phyloP scores from a whole-genome alignment of 2,329 filamentous ascomycete genomes.

The Penicillium brevicompactum region DNA sequence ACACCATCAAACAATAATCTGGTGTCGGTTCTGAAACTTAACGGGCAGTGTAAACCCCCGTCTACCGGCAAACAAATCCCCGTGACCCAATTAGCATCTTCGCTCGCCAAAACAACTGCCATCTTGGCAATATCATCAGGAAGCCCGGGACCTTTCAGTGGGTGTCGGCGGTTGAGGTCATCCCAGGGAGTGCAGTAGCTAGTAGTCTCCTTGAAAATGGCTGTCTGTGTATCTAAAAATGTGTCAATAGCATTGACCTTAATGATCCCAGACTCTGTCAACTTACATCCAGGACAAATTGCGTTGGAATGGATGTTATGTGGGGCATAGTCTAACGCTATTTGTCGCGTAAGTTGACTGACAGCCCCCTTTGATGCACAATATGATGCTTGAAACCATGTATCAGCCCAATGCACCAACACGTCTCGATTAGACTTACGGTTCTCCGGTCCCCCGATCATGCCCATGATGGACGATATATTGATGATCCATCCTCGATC shows the following conservation, averaged over 20 bases:
- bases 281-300: slow-evolving; percentile 54
- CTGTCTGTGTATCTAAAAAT: slow-evolving; percentile 27
- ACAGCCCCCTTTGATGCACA: slow-evolving; percentile 55
- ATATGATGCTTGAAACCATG: slow-evolving; percentile 38
- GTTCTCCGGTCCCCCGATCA: slow-evolving; percentile 27
- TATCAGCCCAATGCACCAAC: not conserved
- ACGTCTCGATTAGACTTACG: slow-evolving; percentile 14
- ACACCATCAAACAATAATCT: too few relatives aligned
- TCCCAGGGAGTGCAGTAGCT: slow-evolving; percentile 18
- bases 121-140: slow-evolving; percentile 27
- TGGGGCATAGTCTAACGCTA: slow-evolving; percentile 54
- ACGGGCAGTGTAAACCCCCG: slow-evolving; percentile 46
- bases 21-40: slow-evolving; percentile 1
- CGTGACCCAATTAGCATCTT: slow-evolving; percentile 51
- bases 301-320: slow-evolving; percentile 56
- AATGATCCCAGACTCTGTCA: too few relatives aligned
- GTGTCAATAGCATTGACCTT: not conserved
- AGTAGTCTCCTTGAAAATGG: slow-evolving; percentile 25
- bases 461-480: slow-evolving; percentile 34
- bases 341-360: slow-evolving; percentile 50
- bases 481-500: slow-evolving; percentile 43
- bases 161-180: slow-evolving; percentile 23
- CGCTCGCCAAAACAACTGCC: slow-evolving; percentile 43
- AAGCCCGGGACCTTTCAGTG: slow-evolving; percentile 31
- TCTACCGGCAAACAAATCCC: slow-evolving; percentile 48